Evolutionary conservation across 1,284 basidiomycete species (phyloP).

Genomic region (Ceratorhiza oryzae-sativae): DNA sequence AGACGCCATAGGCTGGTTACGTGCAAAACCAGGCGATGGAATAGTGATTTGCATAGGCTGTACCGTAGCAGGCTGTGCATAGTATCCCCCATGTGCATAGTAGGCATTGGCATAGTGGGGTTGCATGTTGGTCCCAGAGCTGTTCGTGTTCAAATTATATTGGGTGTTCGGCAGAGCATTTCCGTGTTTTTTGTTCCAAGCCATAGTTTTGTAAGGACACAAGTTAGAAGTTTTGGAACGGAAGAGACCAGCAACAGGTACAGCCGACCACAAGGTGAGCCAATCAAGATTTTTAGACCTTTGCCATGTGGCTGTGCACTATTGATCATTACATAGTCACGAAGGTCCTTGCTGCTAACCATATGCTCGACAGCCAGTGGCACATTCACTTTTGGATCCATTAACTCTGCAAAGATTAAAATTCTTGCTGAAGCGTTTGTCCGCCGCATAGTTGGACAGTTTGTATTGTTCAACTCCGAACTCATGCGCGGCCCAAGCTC

Average conservation of each 20-base stretch:
- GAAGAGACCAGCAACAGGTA: background rate
- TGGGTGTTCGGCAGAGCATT: background rate
- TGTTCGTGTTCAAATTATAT: background rate
- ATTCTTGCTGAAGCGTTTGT: background rate
- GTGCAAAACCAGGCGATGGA: slow-evolving; percentile 42
- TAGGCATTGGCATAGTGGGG: slow-evolving; percentile 70
- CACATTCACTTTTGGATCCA: background rate
- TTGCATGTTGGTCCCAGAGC: slow-evolving; percentile 46
- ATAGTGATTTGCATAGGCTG: slow-evolving; percentile 40
- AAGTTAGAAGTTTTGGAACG: background rate
- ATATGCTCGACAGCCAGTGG: background rate
- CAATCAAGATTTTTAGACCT: background rate
- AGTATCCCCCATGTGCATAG: slow-evolving; percentile 44
- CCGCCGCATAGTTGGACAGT: background rate
- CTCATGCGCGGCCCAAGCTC: background rate
- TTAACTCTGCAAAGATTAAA: background rate
- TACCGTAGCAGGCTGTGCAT: slow-evolving; percentile 25
- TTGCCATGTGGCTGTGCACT: slow-evolving; percentile 6
- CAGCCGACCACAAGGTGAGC: background rate
- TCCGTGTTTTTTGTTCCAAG: background rate
- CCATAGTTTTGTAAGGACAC: background rate
- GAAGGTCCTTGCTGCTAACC: background rate
- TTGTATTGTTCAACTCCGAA: background rate
- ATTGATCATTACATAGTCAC: background rate
- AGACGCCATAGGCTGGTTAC: slow-evolving; percentile 34